phyloP scores from a whole-genome alignment of 208 protist species.

The Acanthamoeba quina region DNA sequence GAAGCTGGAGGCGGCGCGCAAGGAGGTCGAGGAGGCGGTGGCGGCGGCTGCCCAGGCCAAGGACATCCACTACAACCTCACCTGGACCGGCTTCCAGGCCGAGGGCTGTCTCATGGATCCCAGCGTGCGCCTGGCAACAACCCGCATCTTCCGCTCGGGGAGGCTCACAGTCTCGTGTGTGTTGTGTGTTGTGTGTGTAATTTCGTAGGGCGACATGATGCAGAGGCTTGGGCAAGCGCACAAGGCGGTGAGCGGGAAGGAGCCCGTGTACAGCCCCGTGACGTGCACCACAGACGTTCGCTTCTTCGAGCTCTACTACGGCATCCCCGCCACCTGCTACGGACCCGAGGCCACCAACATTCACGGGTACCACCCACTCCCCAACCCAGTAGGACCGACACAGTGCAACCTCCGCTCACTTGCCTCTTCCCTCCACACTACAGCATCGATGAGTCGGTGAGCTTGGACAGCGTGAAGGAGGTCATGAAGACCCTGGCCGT shows the following conservation, averaged over 20 bases:
- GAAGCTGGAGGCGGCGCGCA: slow-evolving; percentile 50
- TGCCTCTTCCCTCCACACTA: not conserved
- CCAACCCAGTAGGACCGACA: not conserved
- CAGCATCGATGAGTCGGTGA: slow-evolving; percentile 83
- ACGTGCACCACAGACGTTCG: slow-evolving; percentile 84
- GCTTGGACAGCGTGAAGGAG: slow-evolving; percentile 83
- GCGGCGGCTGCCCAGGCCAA: slow-evolving; percentile 77
- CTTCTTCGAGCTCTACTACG: slow-evolving; percentile 83
- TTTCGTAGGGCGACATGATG: slow-evolving; percentile 76
- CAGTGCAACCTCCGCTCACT: no score
- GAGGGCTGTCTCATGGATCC: slow-evolving; percentile 78
- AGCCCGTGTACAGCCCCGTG: slow-evolving; percentile 75
- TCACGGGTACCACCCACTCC: slow-evolving; percentile 69
- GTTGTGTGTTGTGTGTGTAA: no score
- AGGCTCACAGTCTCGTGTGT: no score
- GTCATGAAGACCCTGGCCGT: slow-evolving; percentile 80
- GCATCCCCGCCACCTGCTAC: slow-evolving; percentile 82
- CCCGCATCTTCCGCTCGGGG: no score
- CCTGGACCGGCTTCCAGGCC: slow-evolving; percentile 85
- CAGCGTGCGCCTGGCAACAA: not conserved
- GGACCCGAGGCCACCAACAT: slow-evolving; percentile 82
- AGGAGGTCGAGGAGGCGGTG: slow-evolving; percentile 66
- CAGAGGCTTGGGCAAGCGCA: slow-evolving; percentile 70
- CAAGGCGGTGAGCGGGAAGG: slow-evolving; percentile 75
- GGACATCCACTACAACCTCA: slow-evolving; percentile 64